Evolutionary conservation across 2,329 filamentous ascomycete genomes (phyloP).

Genomic region (Colletotrichum agaves): DNA sequence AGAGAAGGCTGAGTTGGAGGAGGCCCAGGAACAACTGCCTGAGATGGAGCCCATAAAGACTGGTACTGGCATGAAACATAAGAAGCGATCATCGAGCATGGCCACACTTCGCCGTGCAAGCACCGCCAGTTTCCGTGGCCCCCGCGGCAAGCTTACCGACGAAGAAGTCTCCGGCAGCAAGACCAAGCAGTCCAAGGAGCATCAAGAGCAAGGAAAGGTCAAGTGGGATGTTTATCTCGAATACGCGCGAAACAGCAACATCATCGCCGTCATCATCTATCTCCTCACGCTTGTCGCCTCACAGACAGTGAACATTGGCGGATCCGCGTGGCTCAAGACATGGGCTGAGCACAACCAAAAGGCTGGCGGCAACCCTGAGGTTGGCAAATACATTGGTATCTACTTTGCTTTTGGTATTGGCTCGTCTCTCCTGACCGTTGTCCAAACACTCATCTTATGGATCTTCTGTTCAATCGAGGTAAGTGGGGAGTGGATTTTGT

Average conservation of each 20-base stretch:
- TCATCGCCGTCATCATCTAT: slow-evolving; percentile 85
- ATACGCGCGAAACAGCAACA: slow-evolving; percentile 94
- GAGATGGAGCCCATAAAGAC: slow-evolving; percentile 80
- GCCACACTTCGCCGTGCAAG: slow-evolving; percentile 89
- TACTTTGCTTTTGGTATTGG: slow-evolving; percentile 97
- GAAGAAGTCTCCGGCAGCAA: slow-evolving; percentile 82
- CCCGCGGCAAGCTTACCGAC: slow-evolving; percentile 84
- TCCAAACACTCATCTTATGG: slow-evolving; percentile 96
- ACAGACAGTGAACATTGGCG: slow-evolving; percentile 84
- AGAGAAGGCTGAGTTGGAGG: slow-evolving; percentile 76
- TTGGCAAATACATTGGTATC: slow-evolving; percentile 92
- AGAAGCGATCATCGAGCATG: slow-evolving; percentile 75
- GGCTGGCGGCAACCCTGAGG: slow-evolving; percentile 74
- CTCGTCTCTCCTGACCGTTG: slow-evolving; percentile 82
- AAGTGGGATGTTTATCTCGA: slow-evolving; percentile 96
- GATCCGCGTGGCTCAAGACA: slow-evolving; percentile 91
- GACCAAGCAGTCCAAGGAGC: slow-evolving; percentile 88
- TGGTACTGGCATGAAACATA: slow-evolving; percentile 57
- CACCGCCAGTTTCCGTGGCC: slow-evolving; percentile 88
- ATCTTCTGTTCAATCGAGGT: slow-evolving; percentile 99
- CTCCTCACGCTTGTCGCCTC: slow-evolving; percentile 79
- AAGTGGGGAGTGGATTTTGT: slow-evolving; percentile 40
- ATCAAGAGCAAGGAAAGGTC: slow-evolving; percentile 93
- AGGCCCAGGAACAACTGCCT: slow-evolving; percentile 81
- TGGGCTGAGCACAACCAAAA: slow-evolving; percentile 87